phyloP scores from a whole-genome alignment of 306 rosid species.

The Oxytropis ochrocephala region DNA sequence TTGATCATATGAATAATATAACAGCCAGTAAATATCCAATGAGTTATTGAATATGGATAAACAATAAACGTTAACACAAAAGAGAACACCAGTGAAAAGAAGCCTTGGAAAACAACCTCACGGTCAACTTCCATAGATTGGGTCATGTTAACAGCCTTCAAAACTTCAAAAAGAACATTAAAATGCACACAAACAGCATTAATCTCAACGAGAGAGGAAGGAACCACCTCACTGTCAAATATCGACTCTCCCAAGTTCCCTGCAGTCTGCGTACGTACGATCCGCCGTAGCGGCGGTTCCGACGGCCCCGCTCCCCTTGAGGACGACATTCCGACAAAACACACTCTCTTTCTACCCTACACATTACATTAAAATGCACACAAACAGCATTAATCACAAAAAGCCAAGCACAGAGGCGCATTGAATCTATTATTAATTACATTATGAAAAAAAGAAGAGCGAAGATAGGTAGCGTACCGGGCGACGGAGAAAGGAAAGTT shows the following conservation, averaged over 20 bases:
- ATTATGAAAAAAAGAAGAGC: neutral
- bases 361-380: neutral
- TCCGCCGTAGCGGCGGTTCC: conserved; percentile 61
- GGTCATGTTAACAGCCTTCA: conserved; percentile 91
- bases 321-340: conserved; percentile 44
- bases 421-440: neutral
- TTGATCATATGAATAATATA: neutral
- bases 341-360: neutral
- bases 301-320: conserved; percentile 51
- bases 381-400: neutral
- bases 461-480: neutral
- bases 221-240: conserved; percentile 90
- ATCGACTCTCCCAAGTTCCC: conserved; percentile 85
- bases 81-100: neutral
- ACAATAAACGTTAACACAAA: conserved; percentile 8
- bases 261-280: conserved; percentile 78
- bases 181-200: no score
- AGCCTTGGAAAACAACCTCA: conserved; percentile 48
- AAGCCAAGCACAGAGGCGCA: neutral
- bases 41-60: neutral
- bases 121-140: conserved; percentile 97
- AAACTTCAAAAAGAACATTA: conserved; percentile 96
- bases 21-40: neutral
- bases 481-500: neutral
- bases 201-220: conserved; percentile 81